phyloP scores from a whole-genome alignment of 2,329 filamentous ascomycete genomes.

The Fusarium nurragi region DNA sequence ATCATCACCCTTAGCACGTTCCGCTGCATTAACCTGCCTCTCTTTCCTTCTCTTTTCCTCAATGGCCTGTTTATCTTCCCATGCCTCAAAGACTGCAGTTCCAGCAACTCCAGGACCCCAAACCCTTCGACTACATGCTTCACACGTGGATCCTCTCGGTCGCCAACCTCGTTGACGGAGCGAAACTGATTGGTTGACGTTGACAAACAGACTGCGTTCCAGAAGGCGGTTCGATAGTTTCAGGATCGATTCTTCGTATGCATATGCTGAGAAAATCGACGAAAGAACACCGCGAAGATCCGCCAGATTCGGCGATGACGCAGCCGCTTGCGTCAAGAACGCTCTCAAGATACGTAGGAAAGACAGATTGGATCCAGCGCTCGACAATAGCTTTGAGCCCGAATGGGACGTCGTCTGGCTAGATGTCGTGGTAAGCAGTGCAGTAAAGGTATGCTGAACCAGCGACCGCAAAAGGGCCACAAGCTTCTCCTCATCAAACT shows the following conservation, averaged over 20 bases:
- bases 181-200: slow-evolving; percentile 77
- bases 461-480: slow-evolving; percentile 75
- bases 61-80: slow-evolving; percentile 70
- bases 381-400: slow-evolving; percentile 50
- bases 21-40: slow-evolving; percentile 50
- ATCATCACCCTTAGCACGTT: slow-evolving; percentile 52
- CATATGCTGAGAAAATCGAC: slow-evolving; percentile 94
- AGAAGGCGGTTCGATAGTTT: slow-evolving; percentile 85
- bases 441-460: slow-evolving; percentile 91
- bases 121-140: slow-evolving; percentile 80
- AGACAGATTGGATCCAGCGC: slow-evolving; percentile 68
- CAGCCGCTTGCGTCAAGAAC: slow-evolving; percentile 84
- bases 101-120: slow-evolving; percentile 88
- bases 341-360: slow-evolving; percentile 90
- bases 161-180: slow-evolving; percentile 89
- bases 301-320: slow-evolving; percentile 83
- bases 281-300: slow-evolving; percentile 85
- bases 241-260: slow-evolving; percentile 92
- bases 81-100: slow-evolving; percentile 79
- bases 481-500: slow-evolving; percentile 68
- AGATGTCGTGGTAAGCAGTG: slow-evolving; percentile 81
- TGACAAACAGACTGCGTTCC: slow-evolving; percentile 87
- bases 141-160: slow-evolving; percentile 85
- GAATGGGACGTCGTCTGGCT: slow-evolving; percentile 49
- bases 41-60: slow-evolving; percentile 59